Base-by-base conservation (phyloP, 2,329 filamentous ascomycete genomes). In the Calonectria henricotiae region DNA sequence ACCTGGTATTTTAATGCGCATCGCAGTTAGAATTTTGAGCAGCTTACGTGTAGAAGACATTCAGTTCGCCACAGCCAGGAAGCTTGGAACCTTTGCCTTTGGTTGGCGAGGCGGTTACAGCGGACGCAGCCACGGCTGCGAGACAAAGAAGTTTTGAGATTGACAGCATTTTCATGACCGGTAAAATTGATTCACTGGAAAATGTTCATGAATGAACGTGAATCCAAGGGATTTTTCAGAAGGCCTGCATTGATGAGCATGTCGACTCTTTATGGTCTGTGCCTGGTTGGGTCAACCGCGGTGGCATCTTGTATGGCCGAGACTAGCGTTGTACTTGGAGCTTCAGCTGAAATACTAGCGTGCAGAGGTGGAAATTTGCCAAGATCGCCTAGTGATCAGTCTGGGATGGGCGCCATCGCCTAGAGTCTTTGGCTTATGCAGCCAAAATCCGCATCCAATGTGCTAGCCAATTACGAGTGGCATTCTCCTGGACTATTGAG, bases 11-110 rank as follows among this genome's bases (percentile, higher is more conserved):
- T 11, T 9, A 0, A 23, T 9, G 20, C 25, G 5, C 7, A 6
- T 2, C 7, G 12, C 1, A 4, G 9, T 13, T 12, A 32, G n/a
- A 20, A 9, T 4, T 5, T 6, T 11, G 0, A 35, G 11, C 37
- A 2, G 17, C 51, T 25, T 39, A 58, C 51, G 51, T 58, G 23
- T 58, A 58, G 23, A 58, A 58, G 20, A 58, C 51, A 25, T 58
- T 58, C 11, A 58, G 32, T 23, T 58, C 51, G 2, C 51, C 51
- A 3, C 51, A 58, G 20, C 51, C 51, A 9, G 32, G 51, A 27
- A 58, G 51, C 20, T 39, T 58, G 9, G 51, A 32, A 25, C 6
- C 20, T n/a, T 58, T 58, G 15, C 23, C 8, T 4, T 25, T 13
- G 12, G 51, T 58, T 9, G 51, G 51, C 5, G 51, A 39, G 35